phyloP scores from a whole-genome alignment of 2,329 filamentous ascomycete species.

The Cordyceps militaris region DNA sequence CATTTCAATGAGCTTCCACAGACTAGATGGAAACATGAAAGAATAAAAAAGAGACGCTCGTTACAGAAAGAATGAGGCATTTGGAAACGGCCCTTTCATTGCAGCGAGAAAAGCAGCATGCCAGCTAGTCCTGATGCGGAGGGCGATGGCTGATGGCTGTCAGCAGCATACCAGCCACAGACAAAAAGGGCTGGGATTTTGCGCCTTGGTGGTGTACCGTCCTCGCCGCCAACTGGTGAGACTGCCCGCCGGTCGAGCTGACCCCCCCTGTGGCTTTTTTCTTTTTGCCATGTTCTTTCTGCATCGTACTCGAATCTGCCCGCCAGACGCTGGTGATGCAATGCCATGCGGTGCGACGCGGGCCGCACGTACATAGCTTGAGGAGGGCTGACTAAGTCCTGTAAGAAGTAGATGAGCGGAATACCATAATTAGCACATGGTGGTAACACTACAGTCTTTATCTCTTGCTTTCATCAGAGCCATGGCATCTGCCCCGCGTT shows the following conservation, averaged over 20 bases:
- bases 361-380: no score
- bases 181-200: neutral
- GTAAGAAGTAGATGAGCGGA: neutral
- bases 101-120: neutral
- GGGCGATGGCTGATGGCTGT: neutral
- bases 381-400: neutral
- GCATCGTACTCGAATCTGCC: neutral
- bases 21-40: neutral
- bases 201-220: neutral
- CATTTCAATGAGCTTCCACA: neutral
- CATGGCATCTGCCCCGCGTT: no score
- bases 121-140: slow-evolving; percentile 4
- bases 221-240: neutral
- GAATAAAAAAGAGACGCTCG: neutral
- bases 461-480: neutral
- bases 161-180: slow-evolving; percentile 1
- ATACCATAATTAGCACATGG: neutral
- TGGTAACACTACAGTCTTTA: neutral
- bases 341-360: neutral
- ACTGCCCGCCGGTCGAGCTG: no score
- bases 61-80: neutral
- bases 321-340: neutral
- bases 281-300: neutral
- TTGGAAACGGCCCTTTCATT: neutral
- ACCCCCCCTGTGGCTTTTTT: neutral